Base-by-base conservation (phyloP, 2,329 filamentous ascomycete genomes). In the Aspergillus sojae region DNA sequence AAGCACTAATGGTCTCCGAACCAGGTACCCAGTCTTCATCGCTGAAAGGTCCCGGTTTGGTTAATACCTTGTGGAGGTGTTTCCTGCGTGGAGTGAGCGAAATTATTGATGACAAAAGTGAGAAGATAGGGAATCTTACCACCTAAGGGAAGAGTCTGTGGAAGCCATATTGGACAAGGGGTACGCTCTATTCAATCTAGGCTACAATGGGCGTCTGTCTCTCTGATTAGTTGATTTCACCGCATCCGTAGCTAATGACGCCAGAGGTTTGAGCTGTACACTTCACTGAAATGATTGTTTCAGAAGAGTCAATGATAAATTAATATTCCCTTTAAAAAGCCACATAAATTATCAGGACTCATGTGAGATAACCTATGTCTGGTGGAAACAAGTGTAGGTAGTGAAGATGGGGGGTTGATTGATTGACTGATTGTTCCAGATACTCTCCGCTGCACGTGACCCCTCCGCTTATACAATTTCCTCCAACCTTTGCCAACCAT, bases 51-150 rank as follows among this genome's bases (percentile, higher is more conserved):
- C 95, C 94, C 4, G 85, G 81, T 36, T 89, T 89, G 63, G 85
- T 89, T 62, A 96, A 86, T 68, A 97, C 89, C 66, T 86, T 89
- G 79, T 98, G 89, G 62, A 98, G 86, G 76, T 96, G 90, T 77
- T 88, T 89, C 93, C 93, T 96, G 66, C 34, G 14, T 30, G 26
- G 30, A 46, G 52, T 75, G 16, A 74, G 63, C 52, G 65, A 60
- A n/a, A 54, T 21, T 36, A 39, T 55, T 19, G 0, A 9, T 41
- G 9, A 36, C 9, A 12, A 60, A 39, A 4, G 28, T 19, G 9
- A 5, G n/a, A 39, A 30, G 39, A 34, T 10, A 19, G 56, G 19
- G 3, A 39, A 30, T 14, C 45, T 56, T 45, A 70, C 66, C 67
- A 73, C 64, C 68, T 68, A 62, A 62, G 48, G 21, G 66, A 45